phyloP scores from a whole-genome alignment of 805 yeast species.

The Saccharomycopsis guyanensis region DNA sequence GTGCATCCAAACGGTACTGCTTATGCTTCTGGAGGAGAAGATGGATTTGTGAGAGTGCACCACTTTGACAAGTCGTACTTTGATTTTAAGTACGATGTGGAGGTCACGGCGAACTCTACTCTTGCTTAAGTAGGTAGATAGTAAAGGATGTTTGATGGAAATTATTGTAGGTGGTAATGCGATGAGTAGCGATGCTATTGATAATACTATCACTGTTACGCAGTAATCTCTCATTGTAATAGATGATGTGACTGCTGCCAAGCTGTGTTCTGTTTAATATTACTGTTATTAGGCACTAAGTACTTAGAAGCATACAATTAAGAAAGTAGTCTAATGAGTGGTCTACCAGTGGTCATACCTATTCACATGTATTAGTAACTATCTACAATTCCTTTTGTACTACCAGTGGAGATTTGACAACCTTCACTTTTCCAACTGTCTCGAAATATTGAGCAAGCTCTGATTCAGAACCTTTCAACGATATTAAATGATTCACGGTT shows the following conservation, averaged over 20 bases:
- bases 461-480: background rate
- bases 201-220: background rate
- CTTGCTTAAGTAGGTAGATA: slow-evolving; percentile 5
- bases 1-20: slow-evolving; percentile 91
- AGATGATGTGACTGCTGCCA: too few species aligned
- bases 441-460: slow-evolving; percentile 16
- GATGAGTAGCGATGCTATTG: too few species aligned
- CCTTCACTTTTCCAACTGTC: slow-evolving; percentile 15
- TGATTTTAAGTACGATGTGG: slow-evolving; percentile 90
- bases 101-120: slow-evolving; percentile 58
- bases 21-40: slow-evolving; percentile 97
- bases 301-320: too few species aligned
- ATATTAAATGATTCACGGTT: slow-evolving; percentile 11
- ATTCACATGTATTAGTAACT: background rate
- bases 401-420: background rate
- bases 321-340: too few species aligned
- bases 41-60: slow-evolving; percentile 93
- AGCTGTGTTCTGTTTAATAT: too few species aligned
- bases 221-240: too few species aligned
- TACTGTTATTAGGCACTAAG: too few species aligned
- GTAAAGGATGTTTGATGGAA: too few species aligned
- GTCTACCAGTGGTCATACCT: too few species aligned
- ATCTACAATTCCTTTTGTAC: background rate
- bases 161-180: background rate
- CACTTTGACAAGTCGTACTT: slow-evolving; percentile 87